Percentiles rank a stretch among this genome's conserved stretches.
Evolutionary conservation across 106 monocot species (phyloP).

Genomic region (Dactylorhiza incarnata): DNA sequence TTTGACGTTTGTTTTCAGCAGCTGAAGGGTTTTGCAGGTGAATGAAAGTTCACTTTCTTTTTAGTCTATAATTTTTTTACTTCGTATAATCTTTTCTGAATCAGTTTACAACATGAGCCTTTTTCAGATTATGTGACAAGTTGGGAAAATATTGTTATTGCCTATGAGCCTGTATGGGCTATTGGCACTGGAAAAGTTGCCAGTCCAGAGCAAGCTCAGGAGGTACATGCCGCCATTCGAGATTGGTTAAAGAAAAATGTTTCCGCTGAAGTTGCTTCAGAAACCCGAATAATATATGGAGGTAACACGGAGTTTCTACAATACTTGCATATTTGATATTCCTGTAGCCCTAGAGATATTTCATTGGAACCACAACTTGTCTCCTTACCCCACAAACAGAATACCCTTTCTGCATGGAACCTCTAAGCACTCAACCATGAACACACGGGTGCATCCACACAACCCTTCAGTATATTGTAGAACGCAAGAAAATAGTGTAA

Average conservation of each 20-base stretch:
- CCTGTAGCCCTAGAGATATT: neutral
- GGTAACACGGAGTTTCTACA: slow-evolving; percentile 24
- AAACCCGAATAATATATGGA: slow-evolving; percentile 90
- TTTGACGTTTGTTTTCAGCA: slow-evolving; percentile 94
- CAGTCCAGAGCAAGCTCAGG: slow-evolving; percentile 91
- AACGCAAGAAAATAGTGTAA: too few species aligned
- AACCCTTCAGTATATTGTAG: too few species aligned
- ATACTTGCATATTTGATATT: neutral
- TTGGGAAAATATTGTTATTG: slow-evolving; percentile 85
- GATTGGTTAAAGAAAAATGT: slow-evolving; percentile 95
- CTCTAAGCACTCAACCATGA: too few species aligned
- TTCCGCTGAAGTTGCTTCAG: slow-evolving; percentile 76
- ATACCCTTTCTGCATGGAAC: too few species aligned
- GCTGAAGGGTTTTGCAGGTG: slow-evolving; percentile 95
- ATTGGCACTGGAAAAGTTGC: slow-evolving; percentile 99
- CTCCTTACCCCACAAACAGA: neutral
- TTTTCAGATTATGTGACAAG: slow-evolving; percentile 61
- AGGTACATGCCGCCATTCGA: slow-evolving; percentile 83
- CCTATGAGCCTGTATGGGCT: slow-evolving; percentile 99
- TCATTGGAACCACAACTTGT: neutral
- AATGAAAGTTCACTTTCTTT: neutral
- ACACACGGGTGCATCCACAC: too few species aligned
- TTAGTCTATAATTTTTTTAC: neutral
- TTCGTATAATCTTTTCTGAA: neutral
- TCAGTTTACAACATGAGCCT: neutral